Evolutionary conservation across 805 yeast genomes (phyloP).

Genomic region (Starmerella asiatica): DNA sequence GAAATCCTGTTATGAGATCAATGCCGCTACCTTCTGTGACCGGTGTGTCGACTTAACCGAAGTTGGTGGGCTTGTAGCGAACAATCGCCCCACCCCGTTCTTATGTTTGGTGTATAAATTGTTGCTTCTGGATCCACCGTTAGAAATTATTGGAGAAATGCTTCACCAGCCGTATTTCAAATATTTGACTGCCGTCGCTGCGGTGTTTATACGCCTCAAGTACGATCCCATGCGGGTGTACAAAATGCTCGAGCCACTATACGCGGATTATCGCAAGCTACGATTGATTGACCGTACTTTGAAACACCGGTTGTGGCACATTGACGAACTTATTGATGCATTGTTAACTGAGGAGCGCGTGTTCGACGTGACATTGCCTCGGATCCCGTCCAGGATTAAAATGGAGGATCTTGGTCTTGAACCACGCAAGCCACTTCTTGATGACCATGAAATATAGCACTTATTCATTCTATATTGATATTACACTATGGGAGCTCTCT

Average conservation of each 20-base stretch:
- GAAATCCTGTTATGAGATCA: conserved; percentile 38
- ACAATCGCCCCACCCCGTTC: conserved; percentile 53
- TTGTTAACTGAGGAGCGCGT: conserved; percentile 45
- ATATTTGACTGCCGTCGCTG: conserved; percentile 55
- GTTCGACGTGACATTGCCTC: conserved; percentile 61
- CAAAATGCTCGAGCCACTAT: conserved; percentile 38
- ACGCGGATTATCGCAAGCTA: conserved; percentile 57
- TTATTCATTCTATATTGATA: too few relatives aligned
- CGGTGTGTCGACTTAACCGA: conserved; percentile 33
- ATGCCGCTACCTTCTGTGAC: conserved; percentile 40
- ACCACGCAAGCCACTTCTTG: conserved; percentile 3
- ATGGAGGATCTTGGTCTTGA: conserved; percentile 27
- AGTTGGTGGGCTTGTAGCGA: conserved; percentile 46
- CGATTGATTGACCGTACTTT: conserved; percentile 33
- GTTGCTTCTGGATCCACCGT: conserved; percentile 59
- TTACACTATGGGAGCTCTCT: too few relatives aligned
- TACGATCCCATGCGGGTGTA: conserved; percentile 36
- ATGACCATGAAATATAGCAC: too few relatives aligned
- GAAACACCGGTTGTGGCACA: conserved; percentile 32
- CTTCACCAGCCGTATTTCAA: conserved; percentile 58
- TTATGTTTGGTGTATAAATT: conserved; percentile 64
- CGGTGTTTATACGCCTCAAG: conserved; percentile 44
- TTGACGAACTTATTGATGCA: conserved; percentile 66
- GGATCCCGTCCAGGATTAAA: conserved; percentile 32
- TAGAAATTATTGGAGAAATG: conserved; percentile 42